Conservation (phyloP, 129 eudicot genomes). For the Calendula officinalis region DNA sequence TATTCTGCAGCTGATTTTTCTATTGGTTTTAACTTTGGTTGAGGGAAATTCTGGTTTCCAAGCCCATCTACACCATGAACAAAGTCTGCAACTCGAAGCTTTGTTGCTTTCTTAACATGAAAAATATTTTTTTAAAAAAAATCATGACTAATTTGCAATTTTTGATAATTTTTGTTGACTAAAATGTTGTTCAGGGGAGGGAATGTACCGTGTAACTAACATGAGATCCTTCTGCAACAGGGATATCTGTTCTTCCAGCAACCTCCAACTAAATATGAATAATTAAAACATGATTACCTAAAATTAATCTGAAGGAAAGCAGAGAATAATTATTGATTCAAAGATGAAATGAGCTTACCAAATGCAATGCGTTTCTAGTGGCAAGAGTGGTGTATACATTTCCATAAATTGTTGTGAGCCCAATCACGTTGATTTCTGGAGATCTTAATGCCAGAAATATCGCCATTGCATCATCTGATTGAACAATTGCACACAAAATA, state of each 20-base stretch:
- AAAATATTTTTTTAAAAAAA: background rate
- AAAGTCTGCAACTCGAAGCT: conserved; percentile 93
- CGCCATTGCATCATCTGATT: conserved; percentile 96
- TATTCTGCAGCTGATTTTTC: conserved; percentile 83
- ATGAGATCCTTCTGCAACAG: conserved; percentile 99
- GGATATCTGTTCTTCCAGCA: conserved; percentile 93
- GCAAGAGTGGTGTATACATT: conserved; percentile 96
- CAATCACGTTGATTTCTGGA: conserved; percentile 89
- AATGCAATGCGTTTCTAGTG: conserved; percentile 90
- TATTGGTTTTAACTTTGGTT: conserved; percentile 80
- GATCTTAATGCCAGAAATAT: conserved; percentile 89
- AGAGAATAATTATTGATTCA: background rate
- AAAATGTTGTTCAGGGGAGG: conserved; percentile 4
- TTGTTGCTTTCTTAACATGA: conserved; percentile 80
- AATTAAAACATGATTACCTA: background rate
- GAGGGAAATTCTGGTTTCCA: conserved; percentile 98
- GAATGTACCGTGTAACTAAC: conserved; percentile 71
- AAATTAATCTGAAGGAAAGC: background rate
- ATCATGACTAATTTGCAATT: background rate
- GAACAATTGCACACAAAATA: background rate
- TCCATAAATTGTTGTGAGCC: conserved; percentile 89
- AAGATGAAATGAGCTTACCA: conserved; percentile 66
- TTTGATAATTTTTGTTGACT: background rate
- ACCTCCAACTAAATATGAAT: conserved; percentile 63
- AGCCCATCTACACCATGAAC: conserved; percentile 96